Evolutionary conservation across 192 early-diverging fungal genomes (phyloP), one percentile per base, ranked within the genome.

Genomic region (Geosiphon pyriformis): DNA sequence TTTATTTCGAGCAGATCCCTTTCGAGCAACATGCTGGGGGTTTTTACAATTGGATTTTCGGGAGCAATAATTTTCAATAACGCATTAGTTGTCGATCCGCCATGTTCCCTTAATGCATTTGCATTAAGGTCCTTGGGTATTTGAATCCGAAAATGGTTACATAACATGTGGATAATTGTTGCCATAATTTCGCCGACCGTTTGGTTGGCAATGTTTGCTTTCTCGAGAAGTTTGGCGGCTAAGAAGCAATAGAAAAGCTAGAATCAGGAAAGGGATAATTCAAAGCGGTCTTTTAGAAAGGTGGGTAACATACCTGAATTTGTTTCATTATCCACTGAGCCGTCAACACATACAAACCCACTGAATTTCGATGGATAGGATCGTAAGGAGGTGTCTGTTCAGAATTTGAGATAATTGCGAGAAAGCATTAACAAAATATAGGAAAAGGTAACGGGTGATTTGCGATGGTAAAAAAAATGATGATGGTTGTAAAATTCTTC

Each of bases 261-360:
- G n/a, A n/a, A n/a, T n/a, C n/a, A n/a, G n/a, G n/a, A n/a, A n/a
- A n/a, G n/a, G n/a, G n/a, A n/a, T n/a, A n/a, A n/a, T n/a, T n/a
- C n/a, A n/a, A n/a, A n/a, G n/a, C n/a, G n/a, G n/a, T n/a, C n/a
- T n/a, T n/a, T n/a, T n/a, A n/a, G n/a, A n/a, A n/a, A n/a, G n/a
- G n/a, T n/a, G n/a, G n/a, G n/a, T 10, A 17, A 62, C 20, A 31
- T 69, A 65, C 69, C 69, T 37, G 34, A 22, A 20, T 54, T 55
- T 11, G 62, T 47, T 23, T 49, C 62, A 23, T 52, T 51, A 20
- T 64, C 69, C 6, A 12, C 37, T 18, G 31, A 59, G 58, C 42
- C 60, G 23, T 70, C 62, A 10, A 70, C 61, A 37, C 69, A 70
- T 10, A 70, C 23, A 37, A 70, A 52, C 23, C 64, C 69, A 27